Evolutionary conservation across 2,329 filamentous ascomycete genomes (phyloP).

Genomic region (Phialophora expanda): DNA sequence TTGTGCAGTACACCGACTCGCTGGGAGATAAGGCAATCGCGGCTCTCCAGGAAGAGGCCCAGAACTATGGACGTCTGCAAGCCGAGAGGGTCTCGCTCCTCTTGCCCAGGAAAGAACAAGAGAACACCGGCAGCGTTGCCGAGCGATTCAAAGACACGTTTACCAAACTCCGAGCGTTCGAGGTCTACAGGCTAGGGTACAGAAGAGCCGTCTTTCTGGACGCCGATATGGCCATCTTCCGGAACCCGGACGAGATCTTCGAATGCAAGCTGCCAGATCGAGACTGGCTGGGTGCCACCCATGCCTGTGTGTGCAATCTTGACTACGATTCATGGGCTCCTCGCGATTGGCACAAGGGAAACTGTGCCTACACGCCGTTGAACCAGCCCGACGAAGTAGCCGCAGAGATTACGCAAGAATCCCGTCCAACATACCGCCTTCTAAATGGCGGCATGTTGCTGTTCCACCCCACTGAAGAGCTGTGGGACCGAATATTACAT

Average conservation of each 20-base stretch:
- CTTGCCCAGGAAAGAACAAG: slow-evolving; percentile 44
- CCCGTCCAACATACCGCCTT: slow-evolving; percentile 50
- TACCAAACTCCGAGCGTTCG: slow-evolving; percentile 62
- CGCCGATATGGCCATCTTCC: slow-evolving; percentile 57
- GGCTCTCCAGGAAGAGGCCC: slow-evolving; percentile 51
- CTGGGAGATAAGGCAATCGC: slow-evolving; percentile 49
- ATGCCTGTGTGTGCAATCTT: slow-evolving; percentile 15
- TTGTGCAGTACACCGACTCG: slow-evolving; percentile 57
- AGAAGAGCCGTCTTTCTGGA: slow-evolving; percentile 58
- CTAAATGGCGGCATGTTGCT: slow-evolving; percentile 57
- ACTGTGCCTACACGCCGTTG: slow-evolving; percentile 52
- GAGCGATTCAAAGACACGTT: slow-evolving; percentile 61
- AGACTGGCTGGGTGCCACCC: slow-evolving; percentile 45
- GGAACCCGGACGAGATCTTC: slow-evolving; percentile 55
- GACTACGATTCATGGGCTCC: slow-evolving; percentile 59
- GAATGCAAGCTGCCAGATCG: slow-evolving; percentile 45
- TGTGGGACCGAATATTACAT: slow-evolving; percentile 50
- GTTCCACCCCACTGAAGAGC: slow-evolving; percentile 50
- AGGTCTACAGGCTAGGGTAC: slow-evolving; percentile 46
- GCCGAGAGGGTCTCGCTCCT: slow-evolving; percentile 51
- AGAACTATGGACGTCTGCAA: slow-evolving; percentile 48
- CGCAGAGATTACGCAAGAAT: slow-evolving; percentile 21
- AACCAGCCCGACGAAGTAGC: slow-evolving; percentile 42
- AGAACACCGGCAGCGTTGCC: slow-evolving; percentile 50
- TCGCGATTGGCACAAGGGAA: slow-evolving; percentile 53